Evolutionary conservation across 2,329 filamentous ascomycete genomes (phyloP), one percentile per base, ranked within the genome.

Genomic region (Fusarium graminum): DNA sequence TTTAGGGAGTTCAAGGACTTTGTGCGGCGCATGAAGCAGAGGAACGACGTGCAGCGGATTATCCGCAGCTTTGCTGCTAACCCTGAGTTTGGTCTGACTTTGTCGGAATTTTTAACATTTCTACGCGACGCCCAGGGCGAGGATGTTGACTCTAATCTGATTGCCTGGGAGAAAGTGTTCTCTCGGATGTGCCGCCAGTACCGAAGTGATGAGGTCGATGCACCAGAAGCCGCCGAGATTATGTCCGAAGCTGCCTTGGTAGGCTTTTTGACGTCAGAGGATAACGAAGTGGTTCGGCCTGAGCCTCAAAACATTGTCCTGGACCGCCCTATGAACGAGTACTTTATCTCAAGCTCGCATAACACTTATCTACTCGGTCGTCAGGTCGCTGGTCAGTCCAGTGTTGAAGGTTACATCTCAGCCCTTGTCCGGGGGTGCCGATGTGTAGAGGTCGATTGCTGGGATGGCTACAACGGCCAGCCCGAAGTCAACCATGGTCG

Each of bases 341-440:
- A 99, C 78, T 97, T 93, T 81, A 95, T 99, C 69, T 98, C 94
- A 2, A 97, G 94, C 81, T 98, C 95, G 2, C 95, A 99, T 83
- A 99, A 99, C 79, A 99, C 95, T 0, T 99, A 99, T 74, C 88
- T 99, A 1, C 84, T 96, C 6, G 95, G 95, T 14, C 90, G 94
- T 52, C 95, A 99, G 77, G 90, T 98, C 3, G 91, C 89, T 12
- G 94, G 94, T 28, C 87, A 92, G 42, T 97, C 95, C 3, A 98
- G 94, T 74, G 92, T 96, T 3, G 95, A 99, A 77, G 93, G 93
- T 41, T 99, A 99, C 79, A 96, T 98, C 71, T 89, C 89, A 10
- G 92, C 94, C 4, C 85, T 99, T 8, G 89, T 92, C 65, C 90
- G 92, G 61, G 94, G 94, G 10, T 99, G 95, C 76, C 91, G 95